phyloP scores from a whole-genome alignment of 192 early-diverging fungal genomes.

The Lobosporangium transversale region DNA sequence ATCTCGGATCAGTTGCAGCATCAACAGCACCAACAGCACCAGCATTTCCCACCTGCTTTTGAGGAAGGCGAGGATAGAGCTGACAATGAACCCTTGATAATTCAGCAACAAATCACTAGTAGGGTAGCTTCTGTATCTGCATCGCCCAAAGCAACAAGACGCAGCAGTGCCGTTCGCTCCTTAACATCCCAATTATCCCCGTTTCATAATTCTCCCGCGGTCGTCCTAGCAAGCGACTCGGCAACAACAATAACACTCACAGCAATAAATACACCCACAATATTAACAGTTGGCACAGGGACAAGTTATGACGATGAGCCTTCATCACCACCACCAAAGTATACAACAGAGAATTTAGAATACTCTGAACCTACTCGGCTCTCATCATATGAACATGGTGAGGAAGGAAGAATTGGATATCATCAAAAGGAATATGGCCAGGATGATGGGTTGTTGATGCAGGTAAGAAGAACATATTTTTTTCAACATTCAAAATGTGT shows the following conservation, averaged over 20 bases:
- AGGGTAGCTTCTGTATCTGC: not conserved
- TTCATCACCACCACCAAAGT: slow-evolving; percentile 39
- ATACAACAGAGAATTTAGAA: slow-evolving; percentile 32
- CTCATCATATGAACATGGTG: slow-evolving; percentile 9
- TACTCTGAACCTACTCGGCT: slow-evolving; percentile 29
- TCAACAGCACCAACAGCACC: not conserved
- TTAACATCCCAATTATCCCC: too few relatives aligned
- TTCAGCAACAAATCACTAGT: slow-evolving; percentile 1
- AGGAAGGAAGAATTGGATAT: slow-evolving; percentile 13
- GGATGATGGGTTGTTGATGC: slow-evolving; percentile 47
- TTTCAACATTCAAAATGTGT: too few relatives aligned
- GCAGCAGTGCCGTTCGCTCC: slow-evolving; percentile 1
- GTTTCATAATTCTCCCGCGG: not conserved
- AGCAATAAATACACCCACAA: not conserved
- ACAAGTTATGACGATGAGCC: slow-evolving; percentile 6
- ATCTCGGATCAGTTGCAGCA: slow-evolving; percentile 10
- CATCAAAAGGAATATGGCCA: slow-evolving; percentile 1
- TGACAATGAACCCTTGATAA: slow-evolving; percentile 2
- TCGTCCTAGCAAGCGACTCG: not conserved
- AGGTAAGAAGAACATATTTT: too few relatives aligned
- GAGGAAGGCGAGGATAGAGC: slow-evolving; percentile 24
- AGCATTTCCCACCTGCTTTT: slow-evolving; percentile 1
- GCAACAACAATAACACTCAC: too few relatives aligned
- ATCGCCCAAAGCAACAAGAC: not conserved
- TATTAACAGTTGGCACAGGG: not conserved